Evolutionary conservation across 257 asterid genomes (phyloP).

Genomic region (Rehmannia glutinosa): DNA sequence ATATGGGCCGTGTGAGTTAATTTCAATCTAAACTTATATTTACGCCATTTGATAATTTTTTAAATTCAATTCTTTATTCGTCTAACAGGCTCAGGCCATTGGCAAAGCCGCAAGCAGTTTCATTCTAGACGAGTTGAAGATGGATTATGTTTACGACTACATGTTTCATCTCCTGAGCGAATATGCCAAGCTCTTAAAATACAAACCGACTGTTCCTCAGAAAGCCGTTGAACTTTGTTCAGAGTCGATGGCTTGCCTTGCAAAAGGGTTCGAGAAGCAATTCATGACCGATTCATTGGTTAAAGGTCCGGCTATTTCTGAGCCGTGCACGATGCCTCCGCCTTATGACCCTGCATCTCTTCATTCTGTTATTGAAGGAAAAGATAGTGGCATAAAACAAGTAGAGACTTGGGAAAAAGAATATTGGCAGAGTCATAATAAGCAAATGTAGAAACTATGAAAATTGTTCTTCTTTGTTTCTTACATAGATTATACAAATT

Average conservation of each 20-base stretch:
- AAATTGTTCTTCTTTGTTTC: background rate
- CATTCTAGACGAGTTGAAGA: constrained; percentile 47
- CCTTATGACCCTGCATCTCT: constrained; percentile 59
- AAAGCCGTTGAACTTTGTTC: constrained; percentile 65
- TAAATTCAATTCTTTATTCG: background rate
- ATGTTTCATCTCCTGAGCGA: constrained; percentile 70
- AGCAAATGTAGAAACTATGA: constrained; percentile 17
- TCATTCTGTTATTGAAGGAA: constrained; percentile 37
- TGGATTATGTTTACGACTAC: constrained; percentile 80
- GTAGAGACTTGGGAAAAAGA: constrained; percentile 64
- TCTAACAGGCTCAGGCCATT: constrained; percentile 60
- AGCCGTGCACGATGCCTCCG: constrained; percentile 71
- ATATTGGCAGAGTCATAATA: constrained; percentile 45
- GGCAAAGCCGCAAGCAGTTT: constrained; percentile 62
- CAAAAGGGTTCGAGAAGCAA: constrained; percentile 41
- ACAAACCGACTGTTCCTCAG: constrained; percentile 57
- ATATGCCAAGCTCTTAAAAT: constrained; percentile 64
- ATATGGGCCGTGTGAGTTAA: no score
- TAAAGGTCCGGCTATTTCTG: constrained; percentile 32
- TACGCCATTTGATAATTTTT: no score
- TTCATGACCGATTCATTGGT: constrained; percentile 68
- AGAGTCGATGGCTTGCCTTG: constrained; percentile 60
- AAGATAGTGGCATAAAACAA: constrained; percentile 38
- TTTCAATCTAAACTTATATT: no score
- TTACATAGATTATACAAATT: background rate